These are phyloP conservation scores for Didymella pinodella DNA, from an alignment of 2,329 filamentous ascomycete species.

Conservation along the genomic window DNA sequence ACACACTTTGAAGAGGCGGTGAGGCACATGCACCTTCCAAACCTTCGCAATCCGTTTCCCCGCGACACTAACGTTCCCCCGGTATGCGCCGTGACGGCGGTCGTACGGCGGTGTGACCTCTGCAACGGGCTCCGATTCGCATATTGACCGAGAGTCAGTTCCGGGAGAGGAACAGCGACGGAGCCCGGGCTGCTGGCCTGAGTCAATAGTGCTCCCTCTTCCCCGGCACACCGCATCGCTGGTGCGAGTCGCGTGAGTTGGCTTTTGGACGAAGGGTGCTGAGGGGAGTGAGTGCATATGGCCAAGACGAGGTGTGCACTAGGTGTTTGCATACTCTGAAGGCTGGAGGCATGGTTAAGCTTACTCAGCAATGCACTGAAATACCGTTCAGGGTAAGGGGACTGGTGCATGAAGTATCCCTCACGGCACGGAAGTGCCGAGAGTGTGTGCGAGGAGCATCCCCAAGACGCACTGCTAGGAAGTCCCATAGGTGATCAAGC, in stretches of 20 bases:
- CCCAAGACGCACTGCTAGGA: too few relatives aligned
- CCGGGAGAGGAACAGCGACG: too few relatives aligned
- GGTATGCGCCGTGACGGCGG: background rate
- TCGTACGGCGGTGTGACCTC: slow-evolving; percentile 2
- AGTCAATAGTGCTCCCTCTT: slow-evolving; percentile 8
- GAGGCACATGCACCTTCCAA: background rate
- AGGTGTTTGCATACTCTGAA: background rate
- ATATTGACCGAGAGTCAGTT: background rate
- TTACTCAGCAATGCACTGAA: background rate
- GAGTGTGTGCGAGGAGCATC: too few relatives aligned
- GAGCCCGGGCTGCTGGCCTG: background rate
- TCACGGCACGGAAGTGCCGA: too few relatives aligned
- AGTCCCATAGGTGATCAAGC: too few relatives aligned
- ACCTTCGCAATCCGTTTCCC: slow-evolving; percentile 4
- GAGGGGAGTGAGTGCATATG: background rate
- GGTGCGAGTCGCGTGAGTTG: background rate
- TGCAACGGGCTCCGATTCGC: background rate
- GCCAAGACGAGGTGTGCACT: background rate
- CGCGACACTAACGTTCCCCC: slow-evolving; percentile 6
- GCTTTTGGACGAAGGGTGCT: background rate
- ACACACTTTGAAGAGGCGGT: slow-evolving; percentile 3
- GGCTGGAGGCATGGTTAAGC: background rate
- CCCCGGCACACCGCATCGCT: slow-evolving; percentile 6
- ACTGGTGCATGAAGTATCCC: background rate
- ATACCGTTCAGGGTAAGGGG: too few relatives aligned